Evolutionary conservation across 2,329 filamentous ascomycete genomes (phyloP).

Genomic region (Penicillium fuscoglaucum): DNA sequence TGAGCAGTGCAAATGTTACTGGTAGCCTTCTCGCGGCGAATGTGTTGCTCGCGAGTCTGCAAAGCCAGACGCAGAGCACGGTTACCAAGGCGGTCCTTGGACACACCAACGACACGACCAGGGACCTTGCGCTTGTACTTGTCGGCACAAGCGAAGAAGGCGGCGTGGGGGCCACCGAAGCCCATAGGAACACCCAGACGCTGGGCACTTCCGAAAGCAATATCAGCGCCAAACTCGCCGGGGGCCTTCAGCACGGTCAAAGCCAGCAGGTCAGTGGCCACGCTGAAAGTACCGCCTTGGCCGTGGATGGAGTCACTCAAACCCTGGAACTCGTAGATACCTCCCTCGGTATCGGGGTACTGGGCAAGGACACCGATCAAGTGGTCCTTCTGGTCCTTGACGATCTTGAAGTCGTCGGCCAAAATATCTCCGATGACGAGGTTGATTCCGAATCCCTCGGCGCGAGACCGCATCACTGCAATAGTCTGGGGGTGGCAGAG

Average conservation of each 20-base stretch:
- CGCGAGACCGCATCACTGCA: constrained; percentile 78
- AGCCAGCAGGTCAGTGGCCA: constrained; percentile 85
- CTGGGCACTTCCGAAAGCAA: constrained; percentile 91
- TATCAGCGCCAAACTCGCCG: constrained; percentile 91
- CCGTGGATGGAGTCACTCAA: constrained; percentile 77
- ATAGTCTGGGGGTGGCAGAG: constrained; percentile 83
- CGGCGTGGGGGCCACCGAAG: constrained; percentile 91
- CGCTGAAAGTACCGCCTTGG: constrained; percentile 76
- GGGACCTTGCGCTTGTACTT: constrained; percentile 94
- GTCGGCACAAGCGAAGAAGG: constrained; percentile 90
- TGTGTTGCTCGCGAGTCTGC: constrained; percentile 94
- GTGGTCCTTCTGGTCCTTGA: constrained; percentile 75
- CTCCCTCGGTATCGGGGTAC: constrained; percentile 87
- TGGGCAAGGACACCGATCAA: constrained; percentile 90
- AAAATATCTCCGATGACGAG: constrained; percentile 73
- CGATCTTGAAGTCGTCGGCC: constrained; percentile 61
- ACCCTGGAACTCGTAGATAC: constrained; percentile 70
- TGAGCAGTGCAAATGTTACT: constrained; percentile 98
- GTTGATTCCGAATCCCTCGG: constrained; percentile 86
- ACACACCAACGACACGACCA: constrained; percentile 84
- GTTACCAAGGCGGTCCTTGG: constrained; percentile 83
- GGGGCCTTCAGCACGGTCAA: constrained; percentile 85
- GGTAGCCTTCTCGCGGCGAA: constrained; percentile 92
- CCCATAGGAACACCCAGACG: constrained; percentile 89
- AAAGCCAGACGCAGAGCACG: constrained; percentile 79